Base-by-base conservation (phyloP, 192 early-diverging fungal species). In the Coemansia sp. region DNA sequence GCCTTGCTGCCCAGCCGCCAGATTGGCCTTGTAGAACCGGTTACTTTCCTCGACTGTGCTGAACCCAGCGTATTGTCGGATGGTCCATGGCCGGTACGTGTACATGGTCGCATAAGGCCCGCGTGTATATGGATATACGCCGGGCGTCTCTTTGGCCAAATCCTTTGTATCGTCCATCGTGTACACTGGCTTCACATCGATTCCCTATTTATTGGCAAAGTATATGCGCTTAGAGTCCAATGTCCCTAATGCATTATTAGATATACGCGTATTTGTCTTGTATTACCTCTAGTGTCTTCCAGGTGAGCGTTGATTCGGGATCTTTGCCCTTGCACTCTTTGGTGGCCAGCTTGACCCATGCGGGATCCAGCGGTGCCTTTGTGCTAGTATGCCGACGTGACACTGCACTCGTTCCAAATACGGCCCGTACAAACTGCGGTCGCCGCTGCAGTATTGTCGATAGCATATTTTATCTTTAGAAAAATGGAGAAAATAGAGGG, bases 41-140 rank as follows among this genome's bases (percentile, higher is more conserved):
- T 94, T 94, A 52, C 87, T 89, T 72, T 94, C 90, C 67, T 94
- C 93, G n/a, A 93, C 93, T 5, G 93, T 94, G 75, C 87, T 89
- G 87, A 94, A 94, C 48, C 93, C 93, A 5, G 93, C 93, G 72
- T 94, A 94, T 86, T 93, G 51, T 10, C 93, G 87, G 73, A 94
- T 87, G 6, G 93, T 94, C 93, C 93, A 94, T 32, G 92, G 90
- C 11, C 88, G 75, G 39, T 85, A 78, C 2, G 91, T 91, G 82
- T 90, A 93, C 90, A 94, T 93, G 54, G 89, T 91, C 0, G 91
- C 90, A 57, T 88, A 88, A 1, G 88, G 87, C 10, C 92, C 92
- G 57, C 93, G 84, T n/a, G 93, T 94, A 66, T 87, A 94, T 19
- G 93, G 93, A 63, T 89, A 94, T 19, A 86, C 87, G 39, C 93